Base-by-base conservation (phyloP, 208 protist genomes). In the Acanthamoeba healyi region DNA sequence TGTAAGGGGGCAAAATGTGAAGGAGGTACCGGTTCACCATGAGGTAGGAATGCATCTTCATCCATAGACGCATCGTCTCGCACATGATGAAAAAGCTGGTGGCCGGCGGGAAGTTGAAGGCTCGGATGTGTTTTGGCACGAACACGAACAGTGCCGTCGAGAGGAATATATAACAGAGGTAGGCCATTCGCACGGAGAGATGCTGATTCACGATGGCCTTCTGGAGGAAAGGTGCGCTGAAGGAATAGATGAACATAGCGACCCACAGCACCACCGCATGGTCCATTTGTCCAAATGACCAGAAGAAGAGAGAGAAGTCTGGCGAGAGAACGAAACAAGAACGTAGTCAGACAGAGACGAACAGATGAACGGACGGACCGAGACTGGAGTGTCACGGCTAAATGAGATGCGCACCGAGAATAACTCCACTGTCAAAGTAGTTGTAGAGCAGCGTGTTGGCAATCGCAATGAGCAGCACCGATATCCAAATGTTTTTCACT, bases 401-500 rank as follows among this genome's bases (percentile, higher is more conserved):
- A n/a, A n/a, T n/a, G n/a, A 54, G 49, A 15, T 54, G 49, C 49
- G 36, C 6, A 84, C 74, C 74, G 14, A 84, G 44, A 26, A 84
- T 56, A 40, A 56, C 36, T 9, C 74, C 74, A 26, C 74, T 84
- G 7, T 84, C 74, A 32, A 84, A 84, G 74, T 84, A 84, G 74
- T 84, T 84, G 29, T 84, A 84, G 74, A 84, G 74, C 7, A 84
- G 74, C 38, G 74, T 84, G 74, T 84, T 84, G 74, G 74, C 74
- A 26, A 84, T 84, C 12, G 74, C 74, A 40, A 84, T 84, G 19
- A 84, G 38, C 36, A 84, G 74, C 19, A 84, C 74, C 10, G 74
- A 84, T 24, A 84, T 84, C 74, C 74, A 84, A 26, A 84, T 84
- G 74, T 84, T 84, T 54, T 84, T 84, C 40, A 84, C 74, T 70